A percentile compares a stretch with the other conserved stretches of the same genome.
Conservation (phyloP, 768 basidiomycete species). For the Fomitopsis pulvina region DNA sequence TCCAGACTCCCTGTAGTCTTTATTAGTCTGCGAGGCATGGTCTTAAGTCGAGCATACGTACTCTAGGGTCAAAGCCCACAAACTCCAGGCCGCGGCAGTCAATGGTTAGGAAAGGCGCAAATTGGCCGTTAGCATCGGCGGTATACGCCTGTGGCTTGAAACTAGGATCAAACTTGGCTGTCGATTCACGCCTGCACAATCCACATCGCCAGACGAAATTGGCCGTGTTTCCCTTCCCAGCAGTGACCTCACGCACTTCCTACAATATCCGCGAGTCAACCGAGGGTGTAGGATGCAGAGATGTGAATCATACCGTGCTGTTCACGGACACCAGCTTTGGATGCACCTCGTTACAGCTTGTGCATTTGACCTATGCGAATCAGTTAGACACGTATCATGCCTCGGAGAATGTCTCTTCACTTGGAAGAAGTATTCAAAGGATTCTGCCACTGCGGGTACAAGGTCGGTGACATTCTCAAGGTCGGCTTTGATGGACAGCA, state of each 20-base stretch:
- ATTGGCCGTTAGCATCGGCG: constrained; percentile 51
- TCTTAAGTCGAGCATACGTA: constrained; percentile 24
- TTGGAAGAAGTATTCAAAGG: constrained; percentile 79
- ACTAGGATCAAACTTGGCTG: constrained; percentile 66
- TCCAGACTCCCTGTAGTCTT: constrained; percentile 63
- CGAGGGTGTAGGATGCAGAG: constrained; percentile 1
- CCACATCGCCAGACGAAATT: constrained; percentile 81
- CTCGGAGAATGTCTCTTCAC: not conserved
- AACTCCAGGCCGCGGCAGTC: constrained; percentile 90
- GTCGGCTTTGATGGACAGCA: constrained; percentile 70
- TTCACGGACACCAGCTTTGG: constrained; percentile 69
- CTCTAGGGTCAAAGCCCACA: constrained; percentile 65
- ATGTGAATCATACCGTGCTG: constrained; percentile 44
- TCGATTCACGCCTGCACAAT: constrained; percentile 73
- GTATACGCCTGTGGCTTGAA: constrained; percentile 48
- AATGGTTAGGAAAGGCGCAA: constrained; percentile 59
- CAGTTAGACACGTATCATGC: constrained; percentile 2
- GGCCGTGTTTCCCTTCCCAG: constrained; percentile 61
- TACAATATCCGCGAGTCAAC: constrained; percentile 21
- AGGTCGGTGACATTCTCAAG: constrained; percentile 75
- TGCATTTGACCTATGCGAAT: constrained; percentile 62
- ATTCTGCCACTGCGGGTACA: constrained; percentile 51
- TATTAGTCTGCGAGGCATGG: not conserved
- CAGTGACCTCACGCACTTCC: constrained; percentile 62
- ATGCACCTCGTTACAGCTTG: constrained; percentile 70